Evolutionary conservation across 768 basidiomycete genomes (phyloP).

Genomic region (Lactifluus echinatus): DNA sequence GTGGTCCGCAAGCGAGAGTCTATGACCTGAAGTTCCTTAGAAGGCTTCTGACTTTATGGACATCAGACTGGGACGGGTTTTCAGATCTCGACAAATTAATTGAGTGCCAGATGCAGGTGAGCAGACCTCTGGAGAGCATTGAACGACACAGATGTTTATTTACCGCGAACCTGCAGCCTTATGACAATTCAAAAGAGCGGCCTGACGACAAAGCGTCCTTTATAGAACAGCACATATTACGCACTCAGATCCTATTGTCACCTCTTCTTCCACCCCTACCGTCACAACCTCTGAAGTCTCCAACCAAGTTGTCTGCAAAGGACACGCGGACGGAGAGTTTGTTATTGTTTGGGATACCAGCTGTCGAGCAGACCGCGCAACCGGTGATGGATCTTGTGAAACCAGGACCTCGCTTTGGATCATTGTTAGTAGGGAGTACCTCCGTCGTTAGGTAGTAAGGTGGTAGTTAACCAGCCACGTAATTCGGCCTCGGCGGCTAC

Average conservation of each 20-base stretch:
- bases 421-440: slow-evolving; percentile 53
- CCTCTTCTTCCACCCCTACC: slow-evolving; percentile 40
- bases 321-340: slow-evolving; percentile 35
- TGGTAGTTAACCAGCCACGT: slow-evolving; percentile 8
- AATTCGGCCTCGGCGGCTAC: neutral
- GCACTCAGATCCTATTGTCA: slow-evolving; percentile 55
- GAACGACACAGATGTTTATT: neutral
- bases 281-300: neutral
- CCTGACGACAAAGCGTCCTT: neutral
- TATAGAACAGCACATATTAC: slow-evolving; percentile 38
- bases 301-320: slow-evolving; percentile 19
- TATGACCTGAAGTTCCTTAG: slow-evolving; percentile 12
- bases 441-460: slow-evolving; percentile 22
- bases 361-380: slow-evolving; percentile 44
- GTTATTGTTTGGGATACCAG: slow-evolving; percentile 45
- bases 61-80: neutral
- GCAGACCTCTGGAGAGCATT: neutral
- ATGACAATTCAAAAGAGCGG: neutral
- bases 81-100: slow-evolving; percentile 9
- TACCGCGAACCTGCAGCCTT: neutral
- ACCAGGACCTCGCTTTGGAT: slow-evolving; percentile 65
- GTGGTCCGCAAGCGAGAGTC: neutral
- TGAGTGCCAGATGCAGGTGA: slow-evolving; percentile 10
- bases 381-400: slow-evolving; percentile 58
- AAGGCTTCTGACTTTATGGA: slow-evolving; percentile 11